Percentiles rank a stretch among this genome's conserved stretches.
Conservation (phyloP, 1,284 basidiomycete genomes). For the Takashimella tepidaria region DNA sequence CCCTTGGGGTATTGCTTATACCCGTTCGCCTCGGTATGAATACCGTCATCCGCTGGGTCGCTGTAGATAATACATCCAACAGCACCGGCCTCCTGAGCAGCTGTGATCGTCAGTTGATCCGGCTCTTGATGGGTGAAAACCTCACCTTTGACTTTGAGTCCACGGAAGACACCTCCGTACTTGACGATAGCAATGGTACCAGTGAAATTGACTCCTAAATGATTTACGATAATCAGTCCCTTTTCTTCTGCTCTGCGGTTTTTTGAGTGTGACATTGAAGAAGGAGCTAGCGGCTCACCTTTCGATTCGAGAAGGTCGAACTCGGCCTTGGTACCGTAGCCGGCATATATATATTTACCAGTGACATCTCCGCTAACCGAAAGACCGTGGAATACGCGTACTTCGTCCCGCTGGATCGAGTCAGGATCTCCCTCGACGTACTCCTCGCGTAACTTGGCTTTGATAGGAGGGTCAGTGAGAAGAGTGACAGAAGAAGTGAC, state of each 20-base stretch:
- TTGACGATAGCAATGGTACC: constrained; percentile 79
- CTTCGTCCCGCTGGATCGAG: constrained; percentile 45
- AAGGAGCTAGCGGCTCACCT: constrained; percentile 29
- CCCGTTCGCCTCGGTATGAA: constrained; percentile 71
- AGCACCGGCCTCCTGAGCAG: constrained; percentile 75
- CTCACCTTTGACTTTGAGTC: constrained; percentile 54
- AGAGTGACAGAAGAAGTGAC: constrained; percentile 51
- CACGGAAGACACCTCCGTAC: constrained; percentile 77
- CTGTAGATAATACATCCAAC: constrained; percentile 65
- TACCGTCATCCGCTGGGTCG: constrained; percentile 84
- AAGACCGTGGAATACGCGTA: constrained; percentile 47
- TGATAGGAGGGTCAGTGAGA: constrained; percentile 34
- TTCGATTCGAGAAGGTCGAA: constrained; percentile 59
- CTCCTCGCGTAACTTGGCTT: constrained; percentile 51
- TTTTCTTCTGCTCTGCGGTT: not conserved
- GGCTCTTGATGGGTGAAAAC: not conserved
- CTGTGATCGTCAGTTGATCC: constrained; percentile 52
- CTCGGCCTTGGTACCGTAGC: constrained; percentile 74
- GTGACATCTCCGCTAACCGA: constrained; percentile 45
- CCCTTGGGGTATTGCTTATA: constrained; percentile 74
- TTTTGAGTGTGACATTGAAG: not conserved
- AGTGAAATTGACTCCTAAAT: constrained; percentile 62
- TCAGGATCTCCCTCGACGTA: constrained; percentile 50
- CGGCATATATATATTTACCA: constrained; percentile 72
- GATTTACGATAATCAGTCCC: not conserved